Evolutionary conservation across 2,329 filamentous ascomycete genomes (phyloP).

Genomic region (Cladosporium cucumerinum): DNA sequence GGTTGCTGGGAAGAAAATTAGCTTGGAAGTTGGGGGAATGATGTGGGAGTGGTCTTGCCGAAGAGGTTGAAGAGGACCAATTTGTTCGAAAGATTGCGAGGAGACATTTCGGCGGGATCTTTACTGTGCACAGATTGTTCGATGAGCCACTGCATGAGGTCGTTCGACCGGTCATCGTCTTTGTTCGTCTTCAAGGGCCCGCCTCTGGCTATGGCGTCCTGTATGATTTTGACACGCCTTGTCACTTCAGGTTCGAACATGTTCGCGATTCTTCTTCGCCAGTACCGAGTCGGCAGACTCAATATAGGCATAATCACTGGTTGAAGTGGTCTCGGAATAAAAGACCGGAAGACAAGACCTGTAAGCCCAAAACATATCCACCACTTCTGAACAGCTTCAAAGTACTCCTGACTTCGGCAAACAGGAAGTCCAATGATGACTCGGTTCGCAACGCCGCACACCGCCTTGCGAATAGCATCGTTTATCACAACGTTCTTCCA

Average conservation of each 20-base stretch:
- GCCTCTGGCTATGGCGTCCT: neutral
- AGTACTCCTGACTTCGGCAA: conserved; percentile 12
- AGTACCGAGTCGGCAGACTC: conserved; percentile 15
- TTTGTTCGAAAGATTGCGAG: conserved; percentile 12
- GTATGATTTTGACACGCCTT: neutral
- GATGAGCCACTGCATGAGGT: conserved; percentile 20
- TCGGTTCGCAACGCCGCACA: conserved; percentile 9
- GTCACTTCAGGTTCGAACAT: conserved; percentile 13
- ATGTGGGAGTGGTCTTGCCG: neutral
- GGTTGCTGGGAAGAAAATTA: neutral
- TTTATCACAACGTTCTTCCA: conserved; percentile 15
- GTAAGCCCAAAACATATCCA: conserved; percentile 11
- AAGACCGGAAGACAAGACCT: conserved; percentile 3
- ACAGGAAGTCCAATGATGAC: conserved; percentile 12
- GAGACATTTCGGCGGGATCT: neutral
- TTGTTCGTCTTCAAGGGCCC: neutral
- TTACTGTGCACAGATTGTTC: conserved; percentile 5
- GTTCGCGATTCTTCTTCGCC: conserved; percentile 1
- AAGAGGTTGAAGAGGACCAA: conserved; percentile 18
- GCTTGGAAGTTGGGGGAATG: neutral
- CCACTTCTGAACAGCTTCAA: neutral
- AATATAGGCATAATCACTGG: conserved; percentile 8
- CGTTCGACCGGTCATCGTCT: conserved; percentile 2
- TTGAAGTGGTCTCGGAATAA: conserved; percentile 4
- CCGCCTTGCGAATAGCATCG: neutral